Evolutionary conservation across 129 eudicot genomes (phyloP), one percentile per base, ranked within the genome.

Genomic region (Centrapalus pauciflorus): DNA sequence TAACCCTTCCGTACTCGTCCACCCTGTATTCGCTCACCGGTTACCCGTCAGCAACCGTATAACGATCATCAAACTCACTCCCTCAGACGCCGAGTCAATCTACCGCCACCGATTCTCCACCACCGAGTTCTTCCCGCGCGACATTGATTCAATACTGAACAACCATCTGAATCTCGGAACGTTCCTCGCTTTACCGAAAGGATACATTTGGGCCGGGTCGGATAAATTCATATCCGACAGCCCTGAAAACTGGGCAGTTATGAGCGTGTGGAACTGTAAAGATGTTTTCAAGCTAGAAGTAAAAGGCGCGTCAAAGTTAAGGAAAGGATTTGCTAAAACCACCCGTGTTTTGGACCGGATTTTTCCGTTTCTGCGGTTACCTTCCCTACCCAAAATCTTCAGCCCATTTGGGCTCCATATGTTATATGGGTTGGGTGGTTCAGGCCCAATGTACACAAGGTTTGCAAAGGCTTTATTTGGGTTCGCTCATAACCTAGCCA

Each of bases 81-180:
- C 93, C 0, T 2, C 77, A 17, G 97, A 94, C 26, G 92, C 95
- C 4, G 99, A 84, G 77, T 55, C 73, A 11, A 80, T 94, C 67
- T 94, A 94, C 88, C 90, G 95, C 6, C 67, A 78, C 52, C 84
- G 79, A 1, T 94, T 89, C 82, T 81, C 93, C 27, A 84, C 99
- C 46, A 86, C 85, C 49, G 99, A 94, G 90, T 94, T 94, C 72
- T 94, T 89, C 70, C 99, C 99, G 2, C 81, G 95, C 6, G 99
- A 94, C 90, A 86, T 94, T 64, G 99, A 82, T 76, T 63, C 93
- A 1, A 71, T 94, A 1, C 50, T 94, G 5, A 80, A 55, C 61
- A 89, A 94, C 66, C 72, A 54, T 0, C 90, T 89, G 35, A 86
- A 56, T 16, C 80, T 89, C 0, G 99, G 99, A 8, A 94, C 97